These are phyloP conservation scores for Bipolaris bicolor DNA, from an alignment of 2,329 filamentous ascomycete genomes.

Conservation along the genomic window DNA sequence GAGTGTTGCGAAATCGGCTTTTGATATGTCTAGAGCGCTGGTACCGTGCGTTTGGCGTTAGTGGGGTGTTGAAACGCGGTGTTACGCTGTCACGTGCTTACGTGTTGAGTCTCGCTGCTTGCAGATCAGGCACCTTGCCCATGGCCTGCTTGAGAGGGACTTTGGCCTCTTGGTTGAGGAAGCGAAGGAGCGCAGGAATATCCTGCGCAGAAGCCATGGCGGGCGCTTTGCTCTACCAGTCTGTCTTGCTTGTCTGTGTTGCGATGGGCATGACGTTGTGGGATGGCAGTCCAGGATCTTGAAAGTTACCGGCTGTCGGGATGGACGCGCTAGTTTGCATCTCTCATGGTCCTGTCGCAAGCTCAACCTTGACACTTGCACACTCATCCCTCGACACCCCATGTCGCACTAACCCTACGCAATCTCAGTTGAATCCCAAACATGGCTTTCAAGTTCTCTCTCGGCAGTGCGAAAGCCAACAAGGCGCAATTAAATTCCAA, in stretches of 20 bases:
- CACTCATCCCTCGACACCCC: neutral
- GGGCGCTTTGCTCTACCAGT: neutral
- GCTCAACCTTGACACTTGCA: constrained; percentile 7
- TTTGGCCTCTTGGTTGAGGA: constrained; percentile 64
- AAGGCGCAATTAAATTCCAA: constrained; percentile 36
- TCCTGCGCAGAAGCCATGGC: constrained; percentile 46
- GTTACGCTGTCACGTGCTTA: constrained; percentile 49
- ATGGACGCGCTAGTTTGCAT: constrained; percentile 19
- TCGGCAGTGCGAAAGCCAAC: constrained; percentile 31
- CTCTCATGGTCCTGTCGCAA: constrained; percentile 12
- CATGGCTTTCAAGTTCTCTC: constrained; percentile 43
- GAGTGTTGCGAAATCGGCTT: constrained; percentile 53
- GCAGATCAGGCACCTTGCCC: constrained; percentile 61
- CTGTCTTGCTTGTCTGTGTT: neutral
- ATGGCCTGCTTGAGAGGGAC: constrained; percentile 62
- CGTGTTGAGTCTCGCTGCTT: constrained; percentile 59
- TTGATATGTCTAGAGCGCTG: constrained; percentile 57
- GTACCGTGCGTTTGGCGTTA: constrained; percentile 12
- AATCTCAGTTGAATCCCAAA: neutral
- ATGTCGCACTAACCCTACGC: constrained; percentile 1
- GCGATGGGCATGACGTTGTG: constrained; percentile 11
- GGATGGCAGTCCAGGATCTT: neutral
- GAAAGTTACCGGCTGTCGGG: neutral
- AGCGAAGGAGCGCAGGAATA: constrained; percentile 59
- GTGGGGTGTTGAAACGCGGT: constrained; percentile 11